Base-by-base conservation (phyloP, 2,329 filamentous ascomycete species). In the Colletotrichum noveboracense region DNA sequence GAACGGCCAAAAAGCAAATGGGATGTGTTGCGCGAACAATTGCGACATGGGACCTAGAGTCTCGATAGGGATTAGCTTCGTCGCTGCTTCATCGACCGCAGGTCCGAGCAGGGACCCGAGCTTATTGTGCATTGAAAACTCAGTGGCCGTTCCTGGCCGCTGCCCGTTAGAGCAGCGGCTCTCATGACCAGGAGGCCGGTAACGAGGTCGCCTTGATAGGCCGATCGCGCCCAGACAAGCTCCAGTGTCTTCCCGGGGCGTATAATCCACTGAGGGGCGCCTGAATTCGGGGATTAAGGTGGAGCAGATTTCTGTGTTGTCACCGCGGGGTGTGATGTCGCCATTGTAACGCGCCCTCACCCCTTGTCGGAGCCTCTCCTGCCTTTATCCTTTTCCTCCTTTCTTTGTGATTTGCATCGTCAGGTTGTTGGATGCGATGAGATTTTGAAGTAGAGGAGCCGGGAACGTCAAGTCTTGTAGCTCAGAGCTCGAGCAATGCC, bases 261-360 rank as follows among this genome's bases (percentile, higher is more conserved):
- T 55, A 16, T 32, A 55, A 48, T 26, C 66, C 66, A 65, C 66
- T 70, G 43, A 58, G 60, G 58, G 56, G 67, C 43, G 18, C 24
- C 21, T 60, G 30, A 28, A 28, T 32, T 60, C 21, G 36, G 68
- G 38, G 67, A 52, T 60, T 16, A 38, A 48, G 14, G 67, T 58
- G 52, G 72, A 18, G 38, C 48, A 18, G 26, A 24, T n/a, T 43
- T 56, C 32, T 26, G 38, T 75, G 69, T 72, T 58, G 69, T 75
- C 62, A 75, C 36, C 18, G 73, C 26, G 24, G 62, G 69, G 73
- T 67, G 62, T 62, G 38, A 72, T 75, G 68, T 66, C 68, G 72
- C 72, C 68, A 75, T 70, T 32, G 24, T 32, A 34, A 61, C 24
- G 18, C 16, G 9, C 30, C 28, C 58, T 26, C 18, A 48, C 18